Conservation (phyloP, 75 land plant genomes). For the Isoetes taiwanensis region DNA sequence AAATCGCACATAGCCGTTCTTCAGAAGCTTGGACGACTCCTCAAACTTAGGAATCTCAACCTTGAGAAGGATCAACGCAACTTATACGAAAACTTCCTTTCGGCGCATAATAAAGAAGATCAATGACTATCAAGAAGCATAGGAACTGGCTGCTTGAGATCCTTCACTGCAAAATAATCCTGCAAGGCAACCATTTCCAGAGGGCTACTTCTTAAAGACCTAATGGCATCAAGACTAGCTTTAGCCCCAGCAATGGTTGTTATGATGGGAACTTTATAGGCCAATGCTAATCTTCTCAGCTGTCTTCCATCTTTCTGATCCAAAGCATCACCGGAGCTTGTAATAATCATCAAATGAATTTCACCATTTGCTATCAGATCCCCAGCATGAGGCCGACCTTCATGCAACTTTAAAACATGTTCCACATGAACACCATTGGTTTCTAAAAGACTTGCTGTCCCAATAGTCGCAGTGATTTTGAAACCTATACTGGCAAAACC, state of each 20-base stretch:
- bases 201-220: conserved; percentile 43
- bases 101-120: too few species aligned
- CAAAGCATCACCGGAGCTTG: conserved; percentile 78
- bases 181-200: conserved; percentile 81
- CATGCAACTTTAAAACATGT: conserved; percentile 81
- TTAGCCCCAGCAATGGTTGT: conserved; percentile 89
- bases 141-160: too few species aligned
- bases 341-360: conserved; percentile 84
- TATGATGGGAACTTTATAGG: conserved; percentile 86
- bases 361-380: conserved; percentile 90
- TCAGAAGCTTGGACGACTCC: too few species aligned
- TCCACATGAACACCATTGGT: conserved; percentile 54
- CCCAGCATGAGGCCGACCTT: conserved; percentile 95
- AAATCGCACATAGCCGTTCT: too few species aligned
- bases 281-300: conserved; percentile 77
- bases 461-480: conserved; percentile 58
- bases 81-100: too few species aligned
- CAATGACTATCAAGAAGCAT: too few species aligned
- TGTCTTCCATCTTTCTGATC: conserved; percentile 83
- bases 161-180: conserved; percentile 45
- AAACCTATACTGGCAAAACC: conserved; percentile 70
- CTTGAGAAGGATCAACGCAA: too few species aligned
- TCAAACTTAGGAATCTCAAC: too few species aligned
- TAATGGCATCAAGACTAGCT: conserved; percentile 76
- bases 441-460: conserved; percentile 65